Percentiles rank a stretch among this genome's conserved stretches.
Evolutionary conservation across 441 rosid genomes (phyloP).

Genomic region (Erysimum cheiri): DNA sequence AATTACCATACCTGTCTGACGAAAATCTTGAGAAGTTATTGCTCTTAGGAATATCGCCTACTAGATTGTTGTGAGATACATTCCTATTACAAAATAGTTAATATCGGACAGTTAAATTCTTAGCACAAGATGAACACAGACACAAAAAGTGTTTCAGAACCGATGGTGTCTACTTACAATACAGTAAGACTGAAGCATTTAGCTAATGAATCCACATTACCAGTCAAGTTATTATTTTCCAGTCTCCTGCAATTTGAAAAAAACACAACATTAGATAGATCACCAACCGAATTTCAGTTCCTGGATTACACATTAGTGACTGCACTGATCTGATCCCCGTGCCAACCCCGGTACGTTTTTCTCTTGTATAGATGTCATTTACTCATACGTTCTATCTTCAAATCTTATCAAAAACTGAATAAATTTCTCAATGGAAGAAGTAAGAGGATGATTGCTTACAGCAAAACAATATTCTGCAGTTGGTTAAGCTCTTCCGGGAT

Average conservation of each 20-base stretch:
- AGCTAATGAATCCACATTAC: slow-evolving; percentile 65
- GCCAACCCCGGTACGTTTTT: too few species aligned
- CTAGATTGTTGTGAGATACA: slow-evolving; percentile 83
- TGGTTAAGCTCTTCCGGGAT: slow-evolving; percentile 88
- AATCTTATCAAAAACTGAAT: too few species aligned
- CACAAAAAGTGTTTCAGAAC: slow-evolving; percentile 7
- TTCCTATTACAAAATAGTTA: slow-evolving; percentile 54
- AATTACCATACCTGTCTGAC: slow-evolving; percentile 58
- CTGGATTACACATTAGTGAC: not conserved
- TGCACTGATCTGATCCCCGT: not conserved
- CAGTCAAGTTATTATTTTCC: slow-evolving; percentile 81
- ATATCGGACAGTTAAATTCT: slow-evolving; percentile 18
- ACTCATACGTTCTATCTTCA: too few species aligned
- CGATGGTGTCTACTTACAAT: slow-evolving; percentile 55
- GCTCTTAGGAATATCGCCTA: slow-evolving; percentile 74
- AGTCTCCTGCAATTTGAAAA: slow-evolving; percentile 61
- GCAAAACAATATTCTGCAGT: slow-evolving; percentile 72
- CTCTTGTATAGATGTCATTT: too few species aligned
- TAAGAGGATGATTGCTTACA: slow-evolving; percentile 55
- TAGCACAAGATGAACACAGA: slow-evolving; percentile 3
- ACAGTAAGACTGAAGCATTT: slow-evolving; percentile 71
- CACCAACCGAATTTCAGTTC: not conserved
- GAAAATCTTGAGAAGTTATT: slow-evolving; percentile 84
- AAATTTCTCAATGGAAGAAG: not conserved
- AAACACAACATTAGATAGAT: slow-evolving; percentile 1